Evolutionary conservation across 179 eudicot genomes (phyloP).

Genomic region (Nepenthes alata): DNA sequence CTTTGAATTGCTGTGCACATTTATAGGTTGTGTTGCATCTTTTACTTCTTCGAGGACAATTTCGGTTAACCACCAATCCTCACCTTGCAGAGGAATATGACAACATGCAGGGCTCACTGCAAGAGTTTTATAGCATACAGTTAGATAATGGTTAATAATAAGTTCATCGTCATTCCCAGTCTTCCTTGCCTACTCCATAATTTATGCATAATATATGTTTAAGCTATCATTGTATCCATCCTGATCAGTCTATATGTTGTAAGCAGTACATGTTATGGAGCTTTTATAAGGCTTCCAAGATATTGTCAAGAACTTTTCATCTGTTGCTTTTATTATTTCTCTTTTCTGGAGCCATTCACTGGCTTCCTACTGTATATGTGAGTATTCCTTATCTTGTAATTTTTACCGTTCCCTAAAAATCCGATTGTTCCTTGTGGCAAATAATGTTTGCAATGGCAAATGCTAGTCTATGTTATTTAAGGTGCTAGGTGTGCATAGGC

Average conservation of each 20-base stretch:
- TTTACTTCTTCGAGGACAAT: conserved; percentile 63
- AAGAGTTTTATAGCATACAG: conserved; percentile 39
- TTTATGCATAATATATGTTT: background rate
- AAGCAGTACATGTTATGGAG: conserved; percentile 56
- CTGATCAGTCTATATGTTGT: conserved; percentile 18
- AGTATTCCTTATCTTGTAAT: conserved; percentile 23
- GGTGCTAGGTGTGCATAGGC: too few species aligned
- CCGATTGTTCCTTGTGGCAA: too few species aligned
- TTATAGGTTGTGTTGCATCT: conserved; percentile 60
- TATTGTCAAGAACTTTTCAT: conserved; percentile 65
- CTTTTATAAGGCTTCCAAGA: conserved; percentile 56
- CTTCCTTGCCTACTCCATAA: background rate
- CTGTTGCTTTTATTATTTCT: conserved; percentile 70
- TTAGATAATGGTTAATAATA: conserved; percentile 30
- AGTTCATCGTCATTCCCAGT: background rate
- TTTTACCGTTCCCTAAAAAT: too few species aligned
- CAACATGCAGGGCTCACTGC: conserved; percentile 42
- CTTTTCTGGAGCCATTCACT: conserved; percentile 52
- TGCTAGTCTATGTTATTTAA: too few species aligned
- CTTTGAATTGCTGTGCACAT: conserved; percentile 7
- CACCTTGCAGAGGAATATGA: conserved; percentile 51
- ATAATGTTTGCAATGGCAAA: too few species aligned
- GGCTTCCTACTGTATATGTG: conserved; percentile 74
- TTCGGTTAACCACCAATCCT: conserved; percentile 36
- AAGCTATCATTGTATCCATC: background rate